Evolutionary conservation across 2,329 filamentous ascomycete species (phyloP).

Genomic region (Fusarium kyushuense): DNA sequence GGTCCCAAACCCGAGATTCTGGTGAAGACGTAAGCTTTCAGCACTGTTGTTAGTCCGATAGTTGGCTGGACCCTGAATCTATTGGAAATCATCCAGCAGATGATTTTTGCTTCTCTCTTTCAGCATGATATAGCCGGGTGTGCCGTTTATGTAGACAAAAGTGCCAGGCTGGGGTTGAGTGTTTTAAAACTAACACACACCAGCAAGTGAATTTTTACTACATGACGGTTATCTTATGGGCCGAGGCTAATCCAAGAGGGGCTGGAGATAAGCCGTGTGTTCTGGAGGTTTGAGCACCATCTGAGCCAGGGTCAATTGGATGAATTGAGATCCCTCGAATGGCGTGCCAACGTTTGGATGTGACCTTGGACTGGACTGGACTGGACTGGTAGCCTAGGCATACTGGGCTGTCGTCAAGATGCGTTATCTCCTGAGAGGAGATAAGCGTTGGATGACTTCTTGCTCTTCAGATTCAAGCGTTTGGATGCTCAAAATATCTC

Average conservation of each 20-base stretch:
- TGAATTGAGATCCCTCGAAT: conserved; percentile 22
- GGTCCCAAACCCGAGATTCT: conserved; percentile 4
- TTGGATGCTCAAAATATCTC: not conserved
- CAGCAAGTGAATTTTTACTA: conserved; percentile 17
- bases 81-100: conserved; percentile 7
- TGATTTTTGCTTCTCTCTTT: conserved; percentile 10
- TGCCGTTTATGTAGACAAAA: conserved; percentile 39
- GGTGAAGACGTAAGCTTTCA: conserved; percentile 3
- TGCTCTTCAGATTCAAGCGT: not conserved
- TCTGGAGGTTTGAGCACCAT: conserved; percentile 36
- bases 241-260: conserved; percentile 45
- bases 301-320: conserved; percentile 34
- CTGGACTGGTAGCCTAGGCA: not conserved
- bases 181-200: conserved; percentile 12
- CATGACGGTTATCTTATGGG: conserved; percentile 30
- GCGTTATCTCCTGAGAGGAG: not conserved
- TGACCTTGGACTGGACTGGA: conserved; percentile 4
- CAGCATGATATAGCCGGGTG: conserved; percentile 25
- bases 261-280: conserved; percentile 45
- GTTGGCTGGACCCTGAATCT: conserved; percentile 28
- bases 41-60: not conserved
- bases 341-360: conserved; percentile 38
- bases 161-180: conserved; percentile 29
- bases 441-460: not conserved
- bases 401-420: not conserved